These are phyloP conservation scores for Clarireedia paspali DNA, from an alignment of 2,329 filamentous ascomycete genomes.

Conservation along the genomic window DNA sequence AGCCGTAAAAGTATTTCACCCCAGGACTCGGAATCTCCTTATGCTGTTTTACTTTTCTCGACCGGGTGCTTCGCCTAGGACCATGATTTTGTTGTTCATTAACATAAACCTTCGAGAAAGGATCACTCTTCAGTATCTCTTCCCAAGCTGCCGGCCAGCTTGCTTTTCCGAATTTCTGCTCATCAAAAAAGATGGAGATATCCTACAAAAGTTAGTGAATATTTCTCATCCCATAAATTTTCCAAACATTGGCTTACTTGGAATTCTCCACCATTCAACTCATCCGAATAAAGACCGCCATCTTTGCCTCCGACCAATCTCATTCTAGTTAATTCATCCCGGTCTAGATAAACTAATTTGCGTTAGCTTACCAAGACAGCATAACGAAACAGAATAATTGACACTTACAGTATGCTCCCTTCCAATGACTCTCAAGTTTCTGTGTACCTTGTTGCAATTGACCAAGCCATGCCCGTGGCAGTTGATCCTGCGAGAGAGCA, in stretches of 20 bases:
- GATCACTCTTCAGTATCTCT: conserved; percentile 17
- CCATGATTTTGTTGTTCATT: not conserved
- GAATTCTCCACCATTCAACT: conserved; percentile 18
- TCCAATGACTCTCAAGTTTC: conserved; percentile 38
- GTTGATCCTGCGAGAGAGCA: conserved; percentile 31
- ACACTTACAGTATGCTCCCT: conserved; percentile 39
- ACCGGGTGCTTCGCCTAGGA: not conserved
- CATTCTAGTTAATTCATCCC: conserved; percentile 16
- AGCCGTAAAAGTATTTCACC: conserved; percentile 25
- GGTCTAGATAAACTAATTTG: conserved; percentile 17
- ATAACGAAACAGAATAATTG: not conserved
- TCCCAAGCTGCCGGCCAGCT: conserved; percentile 23
- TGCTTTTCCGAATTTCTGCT: conserved; percentile 10
- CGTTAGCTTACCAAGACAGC: conserved; percentile 1
- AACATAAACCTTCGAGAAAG: conserved; percentile 12
- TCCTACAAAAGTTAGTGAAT: conserved; percentile 15
- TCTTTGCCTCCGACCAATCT: conserved; percentile 9
- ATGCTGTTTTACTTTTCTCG: not conserved
- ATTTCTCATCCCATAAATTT: not conserved
- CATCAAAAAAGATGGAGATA: conserved; percentile 24
- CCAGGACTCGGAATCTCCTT: not conserved
- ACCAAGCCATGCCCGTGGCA: conserved; percentile 36
- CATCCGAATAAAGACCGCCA: conserved; percentile 14
- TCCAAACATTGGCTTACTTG: conserved; percentile 13
- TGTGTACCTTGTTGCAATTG: conserved; percentile 29